These are phyloP conservation scores for Ottelia alismoides DNA, from an alignment of 106 monocot species.

Conservation along the genomic window DNA sequence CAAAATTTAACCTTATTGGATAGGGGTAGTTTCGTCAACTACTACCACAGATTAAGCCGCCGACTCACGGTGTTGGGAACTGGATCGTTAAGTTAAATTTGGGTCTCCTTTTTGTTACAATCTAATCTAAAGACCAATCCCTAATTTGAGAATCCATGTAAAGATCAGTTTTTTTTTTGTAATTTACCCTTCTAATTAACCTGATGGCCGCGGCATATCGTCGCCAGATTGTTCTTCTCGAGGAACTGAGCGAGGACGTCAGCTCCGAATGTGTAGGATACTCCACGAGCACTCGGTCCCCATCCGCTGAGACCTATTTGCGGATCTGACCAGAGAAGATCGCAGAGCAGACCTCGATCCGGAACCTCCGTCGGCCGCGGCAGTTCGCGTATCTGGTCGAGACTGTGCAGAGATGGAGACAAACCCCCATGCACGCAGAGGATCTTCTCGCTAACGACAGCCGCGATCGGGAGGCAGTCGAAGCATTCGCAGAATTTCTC, in stretches of 20 bases:
- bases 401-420: constrained; percentile 30
- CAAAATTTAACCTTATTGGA: too few relatives aligned
- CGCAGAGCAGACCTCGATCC: constrained; percentile 33
- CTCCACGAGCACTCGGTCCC: constrained; percentile 29
- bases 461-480: constrained; percentile 42
- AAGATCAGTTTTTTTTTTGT: too few relatives aligned
- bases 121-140: too few relatives aligned
- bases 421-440: constrained; percentile 47
- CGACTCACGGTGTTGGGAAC: too few relatives aligned
- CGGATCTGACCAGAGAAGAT: constrained; percentile 50
- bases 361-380: constrained; percentile 37
- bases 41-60: too few relatives aligned
- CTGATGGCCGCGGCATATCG: constrained; percentile 41
- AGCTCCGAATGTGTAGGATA: constrained; percentile 33
- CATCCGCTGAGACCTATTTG: constrained; percentile 23
- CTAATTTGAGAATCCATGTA: too few relatives aligned
- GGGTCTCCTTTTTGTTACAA: too few relatives aligned
- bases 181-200: not conserved
- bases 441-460: constrained; percentile 32
- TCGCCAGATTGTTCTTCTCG: constrained; percentile 30
- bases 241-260: constrained; percentile 35
- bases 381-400: constrained; percentile 33
- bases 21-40: too few relatives aligned
- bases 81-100: too few relatives aligned
- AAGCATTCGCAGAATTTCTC: constrained; percentile 38